Conservation (phyloP, 139 green algal species). For the Tetraselmis chui region DNA sequence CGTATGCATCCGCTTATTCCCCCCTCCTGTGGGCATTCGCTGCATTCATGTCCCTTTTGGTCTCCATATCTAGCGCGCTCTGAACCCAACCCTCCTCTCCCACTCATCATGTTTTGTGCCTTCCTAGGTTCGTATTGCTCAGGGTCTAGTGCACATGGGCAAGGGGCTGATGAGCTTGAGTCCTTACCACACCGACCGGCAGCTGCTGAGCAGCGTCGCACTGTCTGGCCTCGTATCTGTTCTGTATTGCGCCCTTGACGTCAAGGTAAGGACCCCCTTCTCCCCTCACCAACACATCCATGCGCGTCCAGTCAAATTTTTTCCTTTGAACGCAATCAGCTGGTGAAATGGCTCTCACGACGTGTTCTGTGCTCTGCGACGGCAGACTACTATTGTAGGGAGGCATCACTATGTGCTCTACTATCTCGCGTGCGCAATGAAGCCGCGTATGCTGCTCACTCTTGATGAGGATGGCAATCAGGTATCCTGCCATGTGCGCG, state of each 20-base stretch:
- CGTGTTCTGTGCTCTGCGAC: too few relatives aligned
- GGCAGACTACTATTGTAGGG: conserved; percentile 58
- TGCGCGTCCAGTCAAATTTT: neutral
- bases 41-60: too few relatives aligned
- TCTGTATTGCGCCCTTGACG: conserved; percentile 66
- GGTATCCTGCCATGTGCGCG: conserved; percentile 46
- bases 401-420: conserved; percentile 93
- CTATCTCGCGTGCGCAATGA: conserved; percentile 78
- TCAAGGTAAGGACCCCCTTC: conserved; percentile 46
- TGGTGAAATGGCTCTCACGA: neutral
- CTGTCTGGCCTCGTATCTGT: conserved; percentile 78
- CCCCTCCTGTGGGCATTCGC: too few relatives aligned
- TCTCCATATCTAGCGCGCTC: too few relatives aligned
- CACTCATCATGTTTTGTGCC: too few relatives aligned
- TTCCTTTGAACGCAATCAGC: neutral
- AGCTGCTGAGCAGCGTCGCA: conserved; percentile 75
- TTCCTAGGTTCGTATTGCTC: conserved; percentile 37
- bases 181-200: conserved; percentile 82
- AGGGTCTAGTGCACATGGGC: conserved; percentile 90
- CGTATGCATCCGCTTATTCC: too few relatives aligned
- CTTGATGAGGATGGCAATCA: conserved; percentile 79
- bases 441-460: conserved; percentile 95
- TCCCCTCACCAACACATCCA: neutral
- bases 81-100: too few relatives aligned
- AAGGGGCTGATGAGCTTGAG: conserved; percentile 92